Base-by-base conservation (phyloP, 75 land plant genomes). In the Picea glauca region DNA sequence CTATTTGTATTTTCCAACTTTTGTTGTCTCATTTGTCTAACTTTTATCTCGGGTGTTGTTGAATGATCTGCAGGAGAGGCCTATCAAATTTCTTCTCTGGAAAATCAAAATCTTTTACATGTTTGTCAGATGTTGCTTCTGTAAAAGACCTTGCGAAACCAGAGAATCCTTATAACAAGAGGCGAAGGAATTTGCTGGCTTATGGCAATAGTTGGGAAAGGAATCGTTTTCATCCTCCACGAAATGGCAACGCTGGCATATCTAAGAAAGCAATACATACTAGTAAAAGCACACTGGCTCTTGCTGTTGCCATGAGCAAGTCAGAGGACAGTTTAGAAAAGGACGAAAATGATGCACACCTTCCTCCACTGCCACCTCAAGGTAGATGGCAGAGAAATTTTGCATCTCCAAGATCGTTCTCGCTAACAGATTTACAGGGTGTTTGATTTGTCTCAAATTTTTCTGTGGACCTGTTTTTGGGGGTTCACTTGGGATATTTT, bases 131-230 rank as follows among this genome's bases (percentile, higher is more conserved):
- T 66, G 83, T 81, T 62, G 67, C 78, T 1, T 70, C 90, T 30
- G 77, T 92, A 13, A 81, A 78, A 58, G 90, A 88, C 32, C 80
- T 90, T 5, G 87, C 81, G 13, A 88, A 88, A 66, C 84, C 92
- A 17, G 90, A 90, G 62, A 90, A 90, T 75, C 92, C 92, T 12
- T 90, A 85, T 75, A 79, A 82, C 76, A 88, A 83, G 84, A 75
- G 84, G 68, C 78, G 85, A 62, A 88, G 78, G 78, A 74, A 73
- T 72, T 74, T 78, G 63, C 75, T 76, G 72, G 76, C 79, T 2
- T 58, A 33, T 32, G 26, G 72, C 20, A 54, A 43, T 46, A 73
- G 58, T 43, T 26, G 74, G 74, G 80, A 78, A 23, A 65, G 33
- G 57, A 65, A 43, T 54, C 76, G 76, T 15, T 82, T 80, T 33